Percentiles rank a stretch among this genome's conserved stretches.
phyloP scores from a whole-genome alignment of 768 basidiomycete genomes.

The Suillus subluteus region DNA sequence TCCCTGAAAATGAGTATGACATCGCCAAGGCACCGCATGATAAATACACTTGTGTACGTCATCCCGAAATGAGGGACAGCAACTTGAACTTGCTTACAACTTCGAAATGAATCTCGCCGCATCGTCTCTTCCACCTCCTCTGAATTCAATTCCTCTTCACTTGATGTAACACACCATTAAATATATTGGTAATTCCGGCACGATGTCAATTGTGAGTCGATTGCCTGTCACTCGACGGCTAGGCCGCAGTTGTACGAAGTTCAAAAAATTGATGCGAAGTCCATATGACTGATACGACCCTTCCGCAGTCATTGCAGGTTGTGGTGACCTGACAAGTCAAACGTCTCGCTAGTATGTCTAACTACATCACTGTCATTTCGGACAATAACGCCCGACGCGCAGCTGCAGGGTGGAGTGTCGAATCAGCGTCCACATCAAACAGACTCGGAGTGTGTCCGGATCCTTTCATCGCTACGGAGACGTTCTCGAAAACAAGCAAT shows the following conservation, averaged over 20 bases:
- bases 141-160: not conserved
- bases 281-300: not conserved
- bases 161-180: too few species aligned
- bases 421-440: not conserved
- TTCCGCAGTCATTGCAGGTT: not conserved
- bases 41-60: too few species aligned
- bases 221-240: not conserved
- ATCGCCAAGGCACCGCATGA: too few species aligned
- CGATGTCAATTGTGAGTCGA: not conserved
- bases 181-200: not conserved
- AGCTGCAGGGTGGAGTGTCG: not conserved
- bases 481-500: slow-evolving; percentile 57
- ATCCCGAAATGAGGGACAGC: too few species aligned
- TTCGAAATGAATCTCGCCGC: too few species aligned
- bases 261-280: not conserved
- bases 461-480: slow-evolving; percentile 43
- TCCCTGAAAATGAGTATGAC: too few species aligned
- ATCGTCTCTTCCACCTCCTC: not conserved
- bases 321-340: not conserved
- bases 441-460: not conserved
- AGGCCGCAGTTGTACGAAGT: not conserved
- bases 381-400: not conserved
- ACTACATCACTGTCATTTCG: not conserved
- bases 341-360: not conserved
- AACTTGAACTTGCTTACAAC: too few species aligned